Evolutionary conservation across 2,329 filamentous ascomycete genomes (phyloP).

Genomic region (Colletotrichum incanum): DNA sequence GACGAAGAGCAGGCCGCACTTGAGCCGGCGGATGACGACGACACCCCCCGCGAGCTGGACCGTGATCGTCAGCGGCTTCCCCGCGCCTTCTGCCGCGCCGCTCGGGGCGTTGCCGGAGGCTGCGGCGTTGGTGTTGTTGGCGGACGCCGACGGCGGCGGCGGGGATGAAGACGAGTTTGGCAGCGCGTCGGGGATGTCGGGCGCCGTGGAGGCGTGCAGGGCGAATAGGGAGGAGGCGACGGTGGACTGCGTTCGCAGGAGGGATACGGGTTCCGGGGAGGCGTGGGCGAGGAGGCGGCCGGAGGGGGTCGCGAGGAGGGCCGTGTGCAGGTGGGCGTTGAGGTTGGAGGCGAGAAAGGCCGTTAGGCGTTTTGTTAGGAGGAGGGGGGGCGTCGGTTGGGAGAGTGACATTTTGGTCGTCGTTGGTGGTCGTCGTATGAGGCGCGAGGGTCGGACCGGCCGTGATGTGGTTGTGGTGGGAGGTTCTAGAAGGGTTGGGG

Average conservation of each 20-base stretch:
- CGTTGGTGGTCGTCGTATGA: background rate
- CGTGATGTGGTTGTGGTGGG: background rate
- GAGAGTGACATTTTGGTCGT: constrained; percentile 53
- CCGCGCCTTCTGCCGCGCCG: background rate
- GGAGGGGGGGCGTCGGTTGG: constrained; percentile 67
- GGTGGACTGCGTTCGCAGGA: constrained; percentile 75
- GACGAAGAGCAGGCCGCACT: constrained; percentile 74
- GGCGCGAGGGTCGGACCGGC: background rate
- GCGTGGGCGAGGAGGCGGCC: constrained; percentile 77
- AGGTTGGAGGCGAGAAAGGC: constrained; percentile 73
- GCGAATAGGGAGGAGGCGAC: constrained; percentile 75
- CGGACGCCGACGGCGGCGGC: constrained; percentile 38
- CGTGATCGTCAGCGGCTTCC: constrained; percentile 64
- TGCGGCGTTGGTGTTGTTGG: constrained; percentile 27
- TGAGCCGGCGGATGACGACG: constrained; percentile 71
- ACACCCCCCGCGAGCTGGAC: constrained; percentile 73
- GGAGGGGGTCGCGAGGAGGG: constrained; percentile 72
- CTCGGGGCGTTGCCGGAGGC: constrained; percentile 24
- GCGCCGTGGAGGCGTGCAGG: constrained; percentile 66
- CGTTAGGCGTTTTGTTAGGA: constrained; percentile 77
- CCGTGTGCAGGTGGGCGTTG: constrained; percentile 70
- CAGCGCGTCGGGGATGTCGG: constrained; percentile 60
- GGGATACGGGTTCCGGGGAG: constrained; percentile 65
- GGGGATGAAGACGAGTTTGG: constrained; percentile 53
- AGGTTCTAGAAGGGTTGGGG: background rate